These are phyloP conservation scores for Plectosphaerella plurivora DNA, from an alignment of 2,329 filamentous ascomycete genomes.

Conservation along the genomic window DNA sequence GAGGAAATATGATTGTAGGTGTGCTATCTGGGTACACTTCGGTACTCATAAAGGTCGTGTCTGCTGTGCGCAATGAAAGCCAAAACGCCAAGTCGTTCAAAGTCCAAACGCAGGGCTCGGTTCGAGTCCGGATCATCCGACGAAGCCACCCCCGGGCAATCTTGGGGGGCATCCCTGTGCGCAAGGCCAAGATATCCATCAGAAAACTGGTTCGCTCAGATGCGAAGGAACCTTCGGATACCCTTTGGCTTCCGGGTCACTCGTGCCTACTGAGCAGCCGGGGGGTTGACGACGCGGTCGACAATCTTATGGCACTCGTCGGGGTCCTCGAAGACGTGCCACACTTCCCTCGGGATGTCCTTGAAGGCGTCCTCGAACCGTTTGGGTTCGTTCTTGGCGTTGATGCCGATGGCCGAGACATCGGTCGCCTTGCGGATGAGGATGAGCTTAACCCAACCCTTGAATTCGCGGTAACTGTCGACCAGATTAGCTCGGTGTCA, in stretches of 20 bases:
- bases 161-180: too few relatives aligned
- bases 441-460: constrained; percentile 76
- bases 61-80: too few relatives aligned
- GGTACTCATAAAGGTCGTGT: too few relatives aligned
- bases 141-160: too few relatives aligned
- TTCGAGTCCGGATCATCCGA: too few relatives aligned
- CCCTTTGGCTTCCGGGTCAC: neutral
- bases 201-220: too few relatives aligned
- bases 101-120: too few relatives aligned
- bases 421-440: constrained; percentile 81
- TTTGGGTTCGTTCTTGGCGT: constrained; percentile 66
- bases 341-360: constrained; percentile 63
- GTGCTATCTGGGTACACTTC: too few relatives aligned
- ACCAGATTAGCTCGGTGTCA: neutral
- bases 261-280: neutral
- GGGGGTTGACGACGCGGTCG: constrained; percentile 18
- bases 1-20: too few relatives aligned
- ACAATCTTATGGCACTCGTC: constrained; percentile 52
- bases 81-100: too few relatives aligned
- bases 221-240: too few relatives aligned
- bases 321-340: constrained; percentile 80
- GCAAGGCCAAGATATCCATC: too few relatives aligned
- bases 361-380: constrained; percentile 83
- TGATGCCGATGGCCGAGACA: constrained; percentile 63
- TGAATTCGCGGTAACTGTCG: constrained; percentile 54